Percentiles rank a stretch among this genome's conserved stretches.
These are phyloP conservation scores for Kazachstania viticola DNA, from an alignment of 805 yeast genomes.

Conservation along the genomic window DNA sequence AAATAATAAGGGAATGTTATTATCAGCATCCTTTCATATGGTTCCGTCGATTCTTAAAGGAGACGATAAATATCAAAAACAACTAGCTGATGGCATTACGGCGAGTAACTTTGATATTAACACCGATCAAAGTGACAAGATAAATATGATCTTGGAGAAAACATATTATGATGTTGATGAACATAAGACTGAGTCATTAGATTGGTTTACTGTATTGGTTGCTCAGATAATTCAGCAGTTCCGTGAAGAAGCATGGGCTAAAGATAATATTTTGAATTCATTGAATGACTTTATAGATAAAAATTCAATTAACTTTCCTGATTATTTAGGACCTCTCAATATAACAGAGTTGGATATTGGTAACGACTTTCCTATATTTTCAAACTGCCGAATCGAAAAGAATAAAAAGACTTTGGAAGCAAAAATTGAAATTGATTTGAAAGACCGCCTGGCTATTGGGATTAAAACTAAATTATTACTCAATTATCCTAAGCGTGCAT, in stretches of 20 bases:
- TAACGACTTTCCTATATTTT: constrained; percentile 87
- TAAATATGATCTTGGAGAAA: constrained; percentile 61
- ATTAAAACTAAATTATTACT: constrained; percentile 68
- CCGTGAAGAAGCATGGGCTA: constrained; percentile 75
- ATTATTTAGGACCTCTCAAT: constrained; percentile 63
- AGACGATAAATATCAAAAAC: constrained; percentile 20
- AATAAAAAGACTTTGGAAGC: constrained; percentile 53
- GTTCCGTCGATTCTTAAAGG: constrained; percentile 25
- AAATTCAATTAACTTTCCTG: constrained; percentile 45
- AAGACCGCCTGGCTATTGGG: constrained; percentile 79
- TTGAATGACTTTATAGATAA: constrained; percentile 51
- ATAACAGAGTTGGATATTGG: constrained; percentile 86
- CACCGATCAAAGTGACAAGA: constrained; percentile 15
- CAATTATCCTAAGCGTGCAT: constrained; percentile 71
- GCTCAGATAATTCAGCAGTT: constrained; percentile 85
- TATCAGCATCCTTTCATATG: too few relatives aligned
- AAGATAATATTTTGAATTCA: constrained; percentile 76
- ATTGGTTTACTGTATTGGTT: constrained; percentile 91
- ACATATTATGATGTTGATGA: constrained; percentile 84
- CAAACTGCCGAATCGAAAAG: constrained; percentile 75
- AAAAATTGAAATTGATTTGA: constrained; percentile 79
- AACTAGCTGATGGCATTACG: too few relatives aligned
- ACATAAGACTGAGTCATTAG: constrained; percentile 83
- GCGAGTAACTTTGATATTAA: constrained; percentile 4
- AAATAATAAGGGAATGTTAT: constrained; percentile 19